Evolutionary conservation across 306 rosid species (phyloP).

Genomic region (Macrotyloma uniflorum): DNA sequence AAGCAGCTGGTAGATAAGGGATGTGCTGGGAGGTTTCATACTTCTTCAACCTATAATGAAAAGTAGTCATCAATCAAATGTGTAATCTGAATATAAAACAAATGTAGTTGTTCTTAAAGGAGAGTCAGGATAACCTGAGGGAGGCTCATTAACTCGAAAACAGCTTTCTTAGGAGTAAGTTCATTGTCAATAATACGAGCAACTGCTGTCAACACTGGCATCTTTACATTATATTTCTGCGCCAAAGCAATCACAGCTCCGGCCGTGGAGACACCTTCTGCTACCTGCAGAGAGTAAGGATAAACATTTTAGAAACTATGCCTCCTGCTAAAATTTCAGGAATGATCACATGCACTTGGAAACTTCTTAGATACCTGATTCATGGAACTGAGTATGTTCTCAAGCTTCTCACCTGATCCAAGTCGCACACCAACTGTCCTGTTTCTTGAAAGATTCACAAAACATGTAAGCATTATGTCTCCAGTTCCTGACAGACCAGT

Average conservation of each 20-base stretch:
- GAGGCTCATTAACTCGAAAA: slow-evolving; percentile 84
- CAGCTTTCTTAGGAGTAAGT: slow-evolving; percentile 89
- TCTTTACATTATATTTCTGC: slow-evolving; percentile 83
- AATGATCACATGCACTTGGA: not conserved
- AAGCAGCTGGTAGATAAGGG: slow-evolving; percentile 38
- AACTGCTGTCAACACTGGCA: slow-evolving; percentile 97
- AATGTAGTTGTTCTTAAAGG: slow-evolving; percentile 9
- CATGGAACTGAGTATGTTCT: slow-evolving; percentile 78
- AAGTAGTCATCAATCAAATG: slow-evolving; percentile 21
- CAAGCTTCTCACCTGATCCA: slow-evolving; percentile 87
- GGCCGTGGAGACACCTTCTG: slow-evolving; percentile 93
- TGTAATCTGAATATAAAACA: not conserved
- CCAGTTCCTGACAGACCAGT: slow-evolving; percentile 94
- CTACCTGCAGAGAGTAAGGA: slow-evolving; percentile 58
- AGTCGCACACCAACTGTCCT: slow-evolving; percentile 88
- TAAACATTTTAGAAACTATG: not conserved
- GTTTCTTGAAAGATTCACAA: slow-evolving; percentile 92
- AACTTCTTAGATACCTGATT: slow-evolving; percentile 63
- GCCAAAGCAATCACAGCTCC: slow-evolving; percentile 96
- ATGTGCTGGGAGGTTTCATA: slow-evolving; percentile 37
- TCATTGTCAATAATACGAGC: slow-evolving; percentile 90
- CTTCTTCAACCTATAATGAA: slow-evolving; percentile 54
- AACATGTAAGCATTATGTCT: slow-evolving; percentile 94
- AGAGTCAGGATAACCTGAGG: slow-evolving; percentile 69
- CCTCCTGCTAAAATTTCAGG: not conserved